These are phyloP conservation scores for Lentinus brumalis DNA, from an alignment of 768 basidiomycete species.

Conservation along the genomic window DNA sequence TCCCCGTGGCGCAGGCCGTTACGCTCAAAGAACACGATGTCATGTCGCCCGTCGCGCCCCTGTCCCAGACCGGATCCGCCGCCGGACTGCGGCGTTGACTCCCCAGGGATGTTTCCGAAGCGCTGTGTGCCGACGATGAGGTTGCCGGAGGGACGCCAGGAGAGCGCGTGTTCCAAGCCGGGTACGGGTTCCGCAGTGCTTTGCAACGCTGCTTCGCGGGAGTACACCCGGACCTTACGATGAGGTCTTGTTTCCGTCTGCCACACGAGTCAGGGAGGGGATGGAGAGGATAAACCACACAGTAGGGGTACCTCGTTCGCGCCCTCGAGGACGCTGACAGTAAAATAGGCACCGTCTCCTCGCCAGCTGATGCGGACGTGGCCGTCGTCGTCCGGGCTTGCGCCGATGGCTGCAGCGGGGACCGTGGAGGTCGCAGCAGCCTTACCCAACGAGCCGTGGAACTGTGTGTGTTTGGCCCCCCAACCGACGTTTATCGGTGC, in stretches of 20 bases:
- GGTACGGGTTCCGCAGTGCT: conserved; percentile 83
- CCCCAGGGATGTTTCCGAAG: conserved; percentile 76
- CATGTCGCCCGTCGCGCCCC: conserved; percentile 70
- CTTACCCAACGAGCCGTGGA: conserved; percentile 95
- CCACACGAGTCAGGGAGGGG: background rate
- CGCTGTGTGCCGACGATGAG: conserved; percentile 81
- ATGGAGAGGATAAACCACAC: too few relatives aligned
- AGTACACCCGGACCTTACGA: conserved; percentile 73
- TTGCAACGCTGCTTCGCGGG: conserved; percentile 71
- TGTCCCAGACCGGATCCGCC: conserved; percentile 24
- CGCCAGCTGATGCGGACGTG: conserved; percentile 86
- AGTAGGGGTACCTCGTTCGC: conserved; percentile 30
- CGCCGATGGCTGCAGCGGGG: conserved; percentile 41
- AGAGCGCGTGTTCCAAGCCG: conserved; percentile 76
- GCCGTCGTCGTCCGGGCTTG: conserved; percentile 71
- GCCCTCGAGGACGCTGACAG: conserved; percentile 67
- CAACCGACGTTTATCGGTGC: conserved; percentile 95
- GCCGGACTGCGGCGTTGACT: conserved; percentile 27
- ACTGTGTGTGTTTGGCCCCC: conserved; percentile 97
- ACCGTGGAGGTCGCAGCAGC: conserved; percentile 62
- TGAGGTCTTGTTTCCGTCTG: conserved; percentile 29
- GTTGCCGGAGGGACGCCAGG: conserved; percentile 90
- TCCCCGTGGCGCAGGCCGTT: conserved; percentile 94
- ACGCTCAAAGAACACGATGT: conserved; percentile 92
- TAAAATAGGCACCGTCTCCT: conserved; percentile 89